Conservation (phyloP, 306 rosid species). For the Sophora flavescens region DNA sequence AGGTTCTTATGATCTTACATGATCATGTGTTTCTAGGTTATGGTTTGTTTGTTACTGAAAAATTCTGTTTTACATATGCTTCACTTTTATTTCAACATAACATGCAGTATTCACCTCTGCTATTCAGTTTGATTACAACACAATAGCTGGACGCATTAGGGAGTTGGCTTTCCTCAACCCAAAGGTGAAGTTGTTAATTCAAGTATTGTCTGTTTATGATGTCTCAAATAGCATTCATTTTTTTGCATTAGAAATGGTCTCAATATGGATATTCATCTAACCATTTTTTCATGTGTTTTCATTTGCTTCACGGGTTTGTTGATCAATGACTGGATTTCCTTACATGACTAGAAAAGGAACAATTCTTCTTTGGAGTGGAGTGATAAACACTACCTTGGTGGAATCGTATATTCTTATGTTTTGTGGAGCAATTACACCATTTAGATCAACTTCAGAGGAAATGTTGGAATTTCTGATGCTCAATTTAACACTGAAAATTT, state of each 20-base stretch:
- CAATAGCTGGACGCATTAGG: slow-evolving; percentile 90
- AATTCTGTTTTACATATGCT: slow-evolving; percentile 38
- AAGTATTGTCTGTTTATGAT: slow-evolving; percentile 12
- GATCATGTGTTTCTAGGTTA: slow-evolving; percentile 39
- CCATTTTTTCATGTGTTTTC: slow-evolving; percentile 14
- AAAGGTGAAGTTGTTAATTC: slow-evolving; percentile 58
- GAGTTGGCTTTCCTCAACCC: slow-evolving; percentile 98
- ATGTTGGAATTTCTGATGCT: not conserved
- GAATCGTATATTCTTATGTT: not conserved
- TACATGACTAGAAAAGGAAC: not conserved
- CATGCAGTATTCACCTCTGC: slow-evolving; percentile 85
- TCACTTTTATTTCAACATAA: slow-evolving; percentile 38
- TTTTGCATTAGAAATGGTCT: slow-evolving; percentile 28
- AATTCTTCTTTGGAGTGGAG: not conserved
- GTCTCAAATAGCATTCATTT: not conserved
- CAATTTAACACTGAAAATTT: not conserved
- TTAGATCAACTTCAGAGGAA: not conserved
- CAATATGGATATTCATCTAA: not conserved
- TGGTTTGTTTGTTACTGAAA: slow-evolving; percentile 7
- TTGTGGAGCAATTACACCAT: not conserved
- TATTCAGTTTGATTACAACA: slow-evolving; percentile 82
- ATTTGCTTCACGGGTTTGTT: not conserved
- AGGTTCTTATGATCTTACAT: slow-evolving; percentile 58
- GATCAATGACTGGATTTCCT: slow-evolving; percentile 14
- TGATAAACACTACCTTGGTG: not conserved